Percentiles rank a stretch among this genome's conserved stretches.
phyloP scores from a whole-genome alignment of 805 yeast genomes.

The Hanseniaspora lindneri region DNA sequence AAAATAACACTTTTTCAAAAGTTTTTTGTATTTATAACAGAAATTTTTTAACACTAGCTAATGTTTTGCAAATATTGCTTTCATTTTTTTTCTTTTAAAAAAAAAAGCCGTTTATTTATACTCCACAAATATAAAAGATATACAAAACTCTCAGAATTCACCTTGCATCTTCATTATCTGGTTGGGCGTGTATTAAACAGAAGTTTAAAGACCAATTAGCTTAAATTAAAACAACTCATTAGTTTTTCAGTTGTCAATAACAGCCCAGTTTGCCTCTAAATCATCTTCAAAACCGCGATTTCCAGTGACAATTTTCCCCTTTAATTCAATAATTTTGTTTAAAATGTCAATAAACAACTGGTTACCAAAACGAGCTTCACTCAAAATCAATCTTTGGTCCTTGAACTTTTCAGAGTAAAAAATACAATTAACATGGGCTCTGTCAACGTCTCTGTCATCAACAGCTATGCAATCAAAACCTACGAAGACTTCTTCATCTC shows the following conservation, averaged over 20 bases:
- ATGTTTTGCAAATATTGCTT: no score
- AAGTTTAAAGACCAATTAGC: neutral
- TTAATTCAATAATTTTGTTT: slow-evolving; percentile 34
- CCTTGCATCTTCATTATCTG: no score
- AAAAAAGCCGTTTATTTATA: no score
- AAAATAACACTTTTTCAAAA: no score
- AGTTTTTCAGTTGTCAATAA: slow-evolving; percentile 8
- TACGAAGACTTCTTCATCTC: slow-evolving; percentile 24
- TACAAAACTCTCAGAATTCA: no score
- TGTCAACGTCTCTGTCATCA: slow-evolving; percentile 55
- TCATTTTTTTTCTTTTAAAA: no score
- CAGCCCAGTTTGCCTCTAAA: neutral
- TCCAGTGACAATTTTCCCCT: slow-evolving; percentile 33
- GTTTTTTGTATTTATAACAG: no score
- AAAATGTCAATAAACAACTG: slow-evolving; percentile 27
- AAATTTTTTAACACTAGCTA: no score
- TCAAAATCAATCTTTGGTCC: slow-evolving; percentile 27
- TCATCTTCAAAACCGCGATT: slow-evolving; percentile 9
- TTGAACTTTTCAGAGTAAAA: slow-evolving; percentile 28
- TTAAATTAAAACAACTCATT: slow-evolving; percentile 12
- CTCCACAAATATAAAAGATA: no score
- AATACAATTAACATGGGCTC: slow-evolving; percentile 44
- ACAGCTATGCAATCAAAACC: slow-evolving; percentile 27
- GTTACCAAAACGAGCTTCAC: slow-evolving; percentile 22
- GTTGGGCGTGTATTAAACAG: slow-evolving; percentile 12